Evolutionary conservation across 805 yeast species (phyloP).

Genomic region (Myxozyma neotropica): DNA sequence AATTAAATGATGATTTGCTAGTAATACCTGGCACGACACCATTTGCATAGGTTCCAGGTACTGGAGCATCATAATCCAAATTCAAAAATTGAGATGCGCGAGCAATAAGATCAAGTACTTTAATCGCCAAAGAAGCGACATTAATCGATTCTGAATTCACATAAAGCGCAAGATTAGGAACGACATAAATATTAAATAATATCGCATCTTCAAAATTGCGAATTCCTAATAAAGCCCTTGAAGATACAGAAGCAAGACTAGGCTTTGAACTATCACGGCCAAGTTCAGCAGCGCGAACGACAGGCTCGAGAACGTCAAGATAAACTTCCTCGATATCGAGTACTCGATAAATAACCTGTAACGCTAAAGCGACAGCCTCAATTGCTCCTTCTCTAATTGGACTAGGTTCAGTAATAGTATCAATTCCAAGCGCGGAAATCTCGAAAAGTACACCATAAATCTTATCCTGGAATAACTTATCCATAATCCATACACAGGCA

Average conservation of each 20-base stretch:
- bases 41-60: conserved; percentile 26
- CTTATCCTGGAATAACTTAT: conserved; percentile 61
- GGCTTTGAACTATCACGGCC: conserved; percentile 1
- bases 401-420: conserved; percentile 47
- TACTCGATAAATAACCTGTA: conserved; percentile 51
- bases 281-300: conserved; percentile 1
- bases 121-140: conserved; percentile 53
- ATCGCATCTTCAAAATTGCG: conserved; percentile 71
- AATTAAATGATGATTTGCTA: conserved; percentile 10
- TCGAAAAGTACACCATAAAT: conserved; percentile 60
- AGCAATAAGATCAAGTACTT: conserved; percentile 56
- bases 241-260: conserved; percentile 46
- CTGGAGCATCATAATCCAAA: conserved; percentile 27
- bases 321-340: conserved; percentile 62
- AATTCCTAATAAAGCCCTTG: conserved; percentile 50
- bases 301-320: conserved; percentile 57
- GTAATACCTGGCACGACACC: conserved; percentile 23
- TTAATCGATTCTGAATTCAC: conserved; percentile 57
- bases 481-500: conserved; percentile 68
- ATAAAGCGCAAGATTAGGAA: conserved; percentile 75
- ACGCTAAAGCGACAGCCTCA: conserved; percentile 46
- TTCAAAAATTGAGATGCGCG: conserved; percentile 50
- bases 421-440: conserved; percentile 62
- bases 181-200: conserved; percentile 65
- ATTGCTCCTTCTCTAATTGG: conserved; percentile 31